These are phyloP conservation scores for Setomelanomma holmii DNA, from an alignment of 2,329 filamentous ascomycete species.

Conservation along the genomic window DNA sequence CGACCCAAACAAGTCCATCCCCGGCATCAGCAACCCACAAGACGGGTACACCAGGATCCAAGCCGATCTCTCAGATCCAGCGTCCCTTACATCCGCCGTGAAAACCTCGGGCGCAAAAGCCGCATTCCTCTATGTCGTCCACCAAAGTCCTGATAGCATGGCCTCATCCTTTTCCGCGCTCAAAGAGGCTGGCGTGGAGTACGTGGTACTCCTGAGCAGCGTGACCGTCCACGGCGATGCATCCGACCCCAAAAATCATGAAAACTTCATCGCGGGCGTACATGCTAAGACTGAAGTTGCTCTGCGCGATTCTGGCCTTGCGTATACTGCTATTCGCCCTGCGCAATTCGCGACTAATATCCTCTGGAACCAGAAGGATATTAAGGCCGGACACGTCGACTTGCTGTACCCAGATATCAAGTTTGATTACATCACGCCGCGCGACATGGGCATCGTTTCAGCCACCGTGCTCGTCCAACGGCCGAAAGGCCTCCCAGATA, in stretches of 20 bases:
- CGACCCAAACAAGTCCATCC: slow-evolving; percentile 53
- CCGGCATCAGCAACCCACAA: slow-evolving; percentile 44
- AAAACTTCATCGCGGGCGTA: slow-evolving; percentile 42
- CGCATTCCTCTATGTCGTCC: slow-evolving; percentile 58
- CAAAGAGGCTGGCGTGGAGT: slow-evolving; percentile 54
- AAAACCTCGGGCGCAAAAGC: slow-evolving; percentile 51
- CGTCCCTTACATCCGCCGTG: slow-evolving; percentile 52
- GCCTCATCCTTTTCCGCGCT: slow-evolving; percentile 51
- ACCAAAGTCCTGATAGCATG: slow-evolving; percentile 50
- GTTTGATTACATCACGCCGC: background rate
- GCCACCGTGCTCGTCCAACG: background rate
- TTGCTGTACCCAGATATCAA: background rate
- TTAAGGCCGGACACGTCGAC: background rate
- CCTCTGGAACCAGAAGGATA: slow-evolving; percentile 21
- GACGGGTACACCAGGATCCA: slow-evolving; percentile 48
- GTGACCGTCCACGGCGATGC: slow-evolving; percentile 36
- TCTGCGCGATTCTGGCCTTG: slow-evolving; percentile 51
- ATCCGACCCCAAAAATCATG: slow-evolving; percentile 5
- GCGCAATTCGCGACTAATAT: slow-evolving; percentile 56
- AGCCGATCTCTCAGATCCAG: slow-evolving; percentile 56
- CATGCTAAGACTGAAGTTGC: slow-evolving; percentile 57
- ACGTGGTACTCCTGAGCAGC: slow-evolving; percentile 55
- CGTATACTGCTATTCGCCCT: slow-evolving; percentile 53
- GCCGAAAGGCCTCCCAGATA: background rate
- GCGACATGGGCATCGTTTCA: background rate